Percentiles rank a stretch among this genome's conserved stretches.
These are phyloP conservation scores for Aspergillus brunneoviolaceus DNA, from an alignment of 2,329 filamentous ascomycete genomes.

Conservation along the genomic window DNA sequence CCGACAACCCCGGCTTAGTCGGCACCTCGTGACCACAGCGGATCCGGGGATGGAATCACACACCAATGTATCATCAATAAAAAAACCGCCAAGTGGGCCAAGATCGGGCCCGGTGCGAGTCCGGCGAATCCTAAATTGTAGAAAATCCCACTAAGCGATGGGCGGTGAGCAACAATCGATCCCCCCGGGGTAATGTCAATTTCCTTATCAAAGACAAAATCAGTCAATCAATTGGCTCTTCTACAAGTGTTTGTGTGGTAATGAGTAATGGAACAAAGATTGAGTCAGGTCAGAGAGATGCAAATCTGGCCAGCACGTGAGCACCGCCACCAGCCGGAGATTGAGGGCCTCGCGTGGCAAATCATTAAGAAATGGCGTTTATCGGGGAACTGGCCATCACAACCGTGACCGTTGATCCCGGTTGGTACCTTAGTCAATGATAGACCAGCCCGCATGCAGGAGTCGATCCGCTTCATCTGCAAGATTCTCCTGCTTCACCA, in stretches of 20 bases:
- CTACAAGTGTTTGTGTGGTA: too few relatives aligned
- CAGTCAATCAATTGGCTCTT: too few relatives aligned
- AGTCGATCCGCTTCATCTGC: background rate
- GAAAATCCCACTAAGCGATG: background rate
- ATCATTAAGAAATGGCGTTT: background rate
- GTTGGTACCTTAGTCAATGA: background rate
- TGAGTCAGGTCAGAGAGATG: background rate
- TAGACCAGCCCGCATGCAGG: background rate
- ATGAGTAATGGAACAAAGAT: background rate
- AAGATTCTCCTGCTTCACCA: background rate
- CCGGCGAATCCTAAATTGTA: background rate
- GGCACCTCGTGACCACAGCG: constrained; percentile 9
- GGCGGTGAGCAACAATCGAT: background rate
- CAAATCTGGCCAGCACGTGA: background rate
- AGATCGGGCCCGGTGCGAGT: constrained; percentile 7
- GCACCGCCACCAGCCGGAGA: background rate
- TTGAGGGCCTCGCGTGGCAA: constrained; percentile 5
- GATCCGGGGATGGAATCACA: constrained; percentile 3
- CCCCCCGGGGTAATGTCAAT: background rate
- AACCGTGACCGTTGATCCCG: background rate
- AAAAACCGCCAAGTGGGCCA: constrained; percentile 11
- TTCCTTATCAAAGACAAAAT: background rate
- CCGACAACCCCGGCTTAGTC: constrained; percentile 8
- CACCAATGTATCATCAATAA: background rate
- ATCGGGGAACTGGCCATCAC: background rate